A percentile compares a stretch with the other conserved stretches of the same genome.
phyloP scores from a whole-genome alignment of 495 filamentous ascomycete genomes.

The Penicillium lividum region DNA sequence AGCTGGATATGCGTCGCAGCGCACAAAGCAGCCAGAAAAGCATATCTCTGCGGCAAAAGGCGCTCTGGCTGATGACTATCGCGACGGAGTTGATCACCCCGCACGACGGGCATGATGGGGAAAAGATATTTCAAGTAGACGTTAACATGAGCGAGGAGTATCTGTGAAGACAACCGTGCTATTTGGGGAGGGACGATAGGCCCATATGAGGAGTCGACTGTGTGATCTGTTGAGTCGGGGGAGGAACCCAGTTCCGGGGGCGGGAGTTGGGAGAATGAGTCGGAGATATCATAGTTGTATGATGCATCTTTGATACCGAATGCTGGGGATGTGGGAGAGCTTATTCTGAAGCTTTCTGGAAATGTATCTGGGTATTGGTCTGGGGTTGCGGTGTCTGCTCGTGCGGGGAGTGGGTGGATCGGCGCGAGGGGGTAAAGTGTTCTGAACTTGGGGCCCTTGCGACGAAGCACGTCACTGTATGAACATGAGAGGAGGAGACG shows the following conservation, averaged over 20 bases:
- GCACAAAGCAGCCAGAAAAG: conserved; percentile 74
- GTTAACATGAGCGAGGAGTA: conserved; percentile 46
- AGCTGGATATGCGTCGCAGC: conserved; percentile 87
- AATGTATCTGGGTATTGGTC: conserved; percentile 13
- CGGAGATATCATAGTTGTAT: conserved; percentile 29
- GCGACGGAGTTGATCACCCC: conserved; percentile 65
- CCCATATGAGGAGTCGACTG: conserved; percentile 32
- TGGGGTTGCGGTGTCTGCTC: conserved; percentile 14
- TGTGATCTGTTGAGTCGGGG: conserved; percentile 40
- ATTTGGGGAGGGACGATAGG: conserved; percentile 18
- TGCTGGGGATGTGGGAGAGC: conserved; percentile 34
- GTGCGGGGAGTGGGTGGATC: conserved; percentile 37
- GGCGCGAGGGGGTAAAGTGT: conserved; percentile 48
- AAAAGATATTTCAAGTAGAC: conserved; percentile 65
- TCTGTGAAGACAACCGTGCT: conserved; percentile 35
- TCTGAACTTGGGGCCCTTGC: conserved; percentile 49
- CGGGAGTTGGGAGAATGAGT: conserved; percentile 32
- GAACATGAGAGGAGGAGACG: conserved; percentile 48
- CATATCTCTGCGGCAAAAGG: conserved; percentile 70
- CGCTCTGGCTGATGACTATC: conserved; percentile 60
- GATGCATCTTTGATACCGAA: conserved; percentile 29
- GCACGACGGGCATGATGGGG: conserved; percentile 77
- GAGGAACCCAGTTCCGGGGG: conserved; percentile 43
- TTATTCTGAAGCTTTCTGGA: conserved; percentile 19
- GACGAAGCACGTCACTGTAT: conserved; percentile 45